A percentile compares a stretch with the other conserved stretches of the same genome.
Evolutionary conservation across 495 filamentous ascomycete genomes (phyloP).

Genomic region (Penicillium paxilli): DNA sequence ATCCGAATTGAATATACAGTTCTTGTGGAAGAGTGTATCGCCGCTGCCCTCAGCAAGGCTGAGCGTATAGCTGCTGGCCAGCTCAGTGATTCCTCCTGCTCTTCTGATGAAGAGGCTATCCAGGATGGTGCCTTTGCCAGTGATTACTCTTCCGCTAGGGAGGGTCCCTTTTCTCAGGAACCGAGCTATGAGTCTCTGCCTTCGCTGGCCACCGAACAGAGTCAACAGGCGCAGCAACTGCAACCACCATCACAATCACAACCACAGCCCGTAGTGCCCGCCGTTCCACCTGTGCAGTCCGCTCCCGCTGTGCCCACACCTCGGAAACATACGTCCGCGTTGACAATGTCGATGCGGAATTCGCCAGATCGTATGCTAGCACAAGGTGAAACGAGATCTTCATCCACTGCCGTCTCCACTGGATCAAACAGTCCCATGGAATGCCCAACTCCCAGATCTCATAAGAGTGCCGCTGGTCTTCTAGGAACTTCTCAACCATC

Average conservation of each 20-base stretch:
- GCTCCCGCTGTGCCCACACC: conserved; percentile 15
- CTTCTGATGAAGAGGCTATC: conserved; percentile 47
- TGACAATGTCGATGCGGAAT: conserved; percentile 46
- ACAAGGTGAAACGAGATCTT: conserved; percentile 47
- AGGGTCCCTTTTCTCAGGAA: background rate
- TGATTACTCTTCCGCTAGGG: background rate
- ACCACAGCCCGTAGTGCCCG: too few species aligned
- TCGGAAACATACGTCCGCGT: conserved; percentile 33
- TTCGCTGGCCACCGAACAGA: background rate
- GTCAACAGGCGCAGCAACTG: background rate
- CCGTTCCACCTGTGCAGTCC: background rate
- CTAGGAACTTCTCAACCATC: conserved; percentile 61
- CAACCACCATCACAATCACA: background rate
- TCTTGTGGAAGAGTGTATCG: conserved; percentile 91
- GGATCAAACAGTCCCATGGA: conserved; percentile 90
- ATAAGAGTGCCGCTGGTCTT: conserved; percentile 65
- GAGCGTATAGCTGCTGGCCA: conserved; percentile 82
- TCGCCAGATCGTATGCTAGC: conserved; percentile 34
- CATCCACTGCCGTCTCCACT: conserved; percentile 65
- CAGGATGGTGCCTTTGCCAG: conserved; percentile 23
- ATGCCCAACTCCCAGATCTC: conserved; percentile 86
- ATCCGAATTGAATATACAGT: conserved; percentile 91
- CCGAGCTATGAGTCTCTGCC: conserved; percentile 10
- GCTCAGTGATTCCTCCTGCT: conserved; percentile 73
- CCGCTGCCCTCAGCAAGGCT: conserved; percentile 87